These are phyloP conservation scores for Tricholoma flavovirens DNA, from an alignment of 768 basidiomycete genomes.

Conservation along the genomic window DNA sequence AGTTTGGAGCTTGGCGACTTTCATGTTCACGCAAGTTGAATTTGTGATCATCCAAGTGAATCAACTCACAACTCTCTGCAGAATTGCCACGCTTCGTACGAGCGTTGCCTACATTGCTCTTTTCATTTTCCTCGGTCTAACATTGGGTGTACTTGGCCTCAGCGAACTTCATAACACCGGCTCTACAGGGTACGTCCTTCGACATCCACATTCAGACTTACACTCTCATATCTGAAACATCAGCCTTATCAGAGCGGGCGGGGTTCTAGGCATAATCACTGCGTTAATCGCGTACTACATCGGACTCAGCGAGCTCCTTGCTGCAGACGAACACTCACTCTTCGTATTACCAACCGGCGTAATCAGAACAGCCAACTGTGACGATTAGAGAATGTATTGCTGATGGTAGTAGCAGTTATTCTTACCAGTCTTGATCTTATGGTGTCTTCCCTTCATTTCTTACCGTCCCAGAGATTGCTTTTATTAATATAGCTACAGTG, in stretches of 20 bases:
- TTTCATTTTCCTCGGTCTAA: constrained; percentile 31
- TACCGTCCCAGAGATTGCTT: background rate
- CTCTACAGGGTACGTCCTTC: background rate
- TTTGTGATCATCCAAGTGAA: background rate
- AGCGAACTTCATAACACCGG: constrained; percentile 26
- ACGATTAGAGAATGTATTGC: background rate
- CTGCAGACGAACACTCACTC: constrained; percentile 33
- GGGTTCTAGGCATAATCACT: constrained; percentile 38
- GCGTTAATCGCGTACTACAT: constrained; percentile 44
- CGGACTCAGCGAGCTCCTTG: constrained; percentile 38
- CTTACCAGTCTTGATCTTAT: background rate
- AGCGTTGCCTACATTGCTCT: constrained; percentile 33
- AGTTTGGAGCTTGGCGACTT: constrained; percentile 69
- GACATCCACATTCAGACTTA: background rate
- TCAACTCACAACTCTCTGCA: constrained; percentile 8
- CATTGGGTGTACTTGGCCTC: constrained; percentile 36
- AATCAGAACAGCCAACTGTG: background rate
- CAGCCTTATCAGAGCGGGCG: constrained; percentile 37
- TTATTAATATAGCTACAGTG: too few species aligned
- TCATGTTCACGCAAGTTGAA: constrained; percentile 55
- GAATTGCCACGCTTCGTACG: constrained; percentile 34
- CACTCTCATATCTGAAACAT: background rate
- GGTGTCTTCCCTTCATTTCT: background rate
- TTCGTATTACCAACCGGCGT: constrained; percentile 34
- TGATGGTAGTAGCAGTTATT: background rate